Conservation (phyloP, 306 rosid species). For the Medicago lupulina region DNA sequence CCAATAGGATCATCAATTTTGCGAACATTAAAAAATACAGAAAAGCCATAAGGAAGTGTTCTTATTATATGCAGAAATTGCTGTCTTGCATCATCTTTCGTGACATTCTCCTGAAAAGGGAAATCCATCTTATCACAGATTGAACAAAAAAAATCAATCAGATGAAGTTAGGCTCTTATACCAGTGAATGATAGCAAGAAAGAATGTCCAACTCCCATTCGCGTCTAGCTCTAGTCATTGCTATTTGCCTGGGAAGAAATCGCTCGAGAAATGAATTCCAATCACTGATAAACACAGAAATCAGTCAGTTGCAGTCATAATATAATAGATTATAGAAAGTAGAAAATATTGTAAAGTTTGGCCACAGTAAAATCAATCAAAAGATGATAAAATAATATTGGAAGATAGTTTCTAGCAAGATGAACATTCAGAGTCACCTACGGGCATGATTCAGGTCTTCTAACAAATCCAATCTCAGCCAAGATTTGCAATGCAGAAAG, state of each 20-base stretch:
- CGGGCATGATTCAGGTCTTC: slow-evolving; percentile 84
- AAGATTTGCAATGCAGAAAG: slow-evolving; percentile 90
- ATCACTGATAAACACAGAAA: slow-evolving; percentile 61
- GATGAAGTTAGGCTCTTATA: slow-evolving; percentile 37
- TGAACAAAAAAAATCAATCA: slow-evolving; percentile 13
- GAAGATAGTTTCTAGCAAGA: slow-evolving; percentile 32
- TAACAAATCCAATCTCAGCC: slow-evolving; percentile 82
- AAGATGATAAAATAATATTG: slow-evolving; percentile 10
- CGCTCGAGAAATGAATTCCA: slow-evolving; percentile 91
- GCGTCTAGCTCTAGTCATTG: slow-evolving; percentile 83
- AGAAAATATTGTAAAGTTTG: slow-evolving; percentile 3
- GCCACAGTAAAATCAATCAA: slow-evolving; percentile 29
- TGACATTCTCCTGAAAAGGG: slow-evolving; percentile 68
- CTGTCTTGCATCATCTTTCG: slow-evolving; percentile 93
- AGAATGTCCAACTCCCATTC: slow-evolving; percentile 98
- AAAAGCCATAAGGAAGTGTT: slow-evolving; percentile 88
- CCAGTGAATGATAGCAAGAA: slow-evolving; percentile 82
- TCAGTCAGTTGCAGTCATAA: slow-evolving; percentile 31
- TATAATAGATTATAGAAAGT: neutral
- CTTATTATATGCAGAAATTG: slow-evolving; percentile 85
- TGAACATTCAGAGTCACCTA: slow-evolving; percentile 53
- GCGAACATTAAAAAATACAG: slow-evolving; percentile 88
- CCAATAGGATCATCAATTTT: slow-evolving; percentile 98
- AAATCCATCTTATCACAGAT: slow-evolving; percentile 16
- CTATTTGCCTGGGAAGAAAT: slow-evolving; percentile 88